phyloP scores from a whole-genome alignment of 768 basidiomycete species.

The Inosperma sp. region DNA sequence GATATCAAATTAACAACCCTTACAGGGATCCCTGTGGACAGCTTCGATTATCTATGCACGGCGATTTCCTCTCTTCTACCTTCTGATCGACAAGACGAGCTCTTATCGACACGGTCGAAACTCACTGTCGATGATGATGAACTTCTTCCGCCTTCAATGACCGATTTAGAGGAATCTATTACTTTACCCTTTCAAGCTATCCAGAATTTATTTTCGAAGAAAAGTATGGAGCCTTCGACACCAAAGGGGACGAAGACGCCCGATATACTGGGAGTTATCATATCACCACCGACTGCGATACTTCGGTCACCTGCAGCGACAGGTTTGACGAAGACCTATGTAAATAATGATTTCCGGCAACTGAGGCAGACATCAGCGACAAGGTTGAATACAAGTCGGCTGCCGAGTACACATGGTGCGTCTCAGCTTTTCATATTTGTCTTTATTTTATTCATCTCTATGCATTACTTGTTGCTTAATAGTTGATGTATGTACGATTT shows the following conservation, averaged over 20 bases:
- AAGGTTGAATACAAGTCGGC: slow-evolving; percentile 78
- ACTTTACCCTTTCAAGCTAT: slow-evolving; percentile 44
- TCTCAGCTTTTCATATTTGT: slow-evolving; percentile 1
- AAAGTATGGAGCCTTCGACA: slow-evolving; percentile 43
- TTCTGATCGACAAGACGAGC: slow-evolving; percentile 17
- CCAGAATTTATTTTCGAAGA: slow-evolving; percentile 43
- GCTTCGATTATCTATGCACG: slow-evolving; percentile 45
- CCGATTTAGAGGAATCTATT: slow-evolving; percentile 36
- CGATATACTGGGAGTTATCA: slow-evolving; percentile 58
- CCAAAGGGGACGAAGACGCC: slow-evolving; percentile 51
- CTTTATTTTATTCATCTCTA: neutral
- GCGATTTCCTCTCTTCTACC: slow-evolving; percentile 27
- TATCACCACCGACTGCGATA: slow-evolving; percentile 67
- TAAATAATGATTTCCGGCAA: slow-evolving; percentile 77
- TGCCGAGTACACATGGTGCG: slow-evolving; percentile 79
- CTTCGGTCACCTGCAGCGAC: slow-evolving; percentile 69
- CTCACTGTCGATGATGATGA: slow-evolving; percentile 42
- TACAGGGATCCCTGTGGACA: slow-evolving; percentile 43
- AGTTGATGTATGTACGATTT: slow-evolving; percentile 40
- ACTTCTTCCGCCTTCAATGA: slow-evolving; percentile 24
- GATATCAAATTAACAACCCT: slow-evolving; percentile 44
- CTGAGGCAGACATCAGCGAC: slow-evolving; percentile 62
- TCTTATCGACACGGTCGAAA: slow-evolving; percentile 24
- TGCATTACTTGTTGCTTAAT: slow-evolving; percentile 4
- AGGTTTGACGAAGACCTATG: slow-evolving; percentile 78